Base-by-base conservation (phyloP, 208 protist species). In the Wallacemonas sp. region DNA sequence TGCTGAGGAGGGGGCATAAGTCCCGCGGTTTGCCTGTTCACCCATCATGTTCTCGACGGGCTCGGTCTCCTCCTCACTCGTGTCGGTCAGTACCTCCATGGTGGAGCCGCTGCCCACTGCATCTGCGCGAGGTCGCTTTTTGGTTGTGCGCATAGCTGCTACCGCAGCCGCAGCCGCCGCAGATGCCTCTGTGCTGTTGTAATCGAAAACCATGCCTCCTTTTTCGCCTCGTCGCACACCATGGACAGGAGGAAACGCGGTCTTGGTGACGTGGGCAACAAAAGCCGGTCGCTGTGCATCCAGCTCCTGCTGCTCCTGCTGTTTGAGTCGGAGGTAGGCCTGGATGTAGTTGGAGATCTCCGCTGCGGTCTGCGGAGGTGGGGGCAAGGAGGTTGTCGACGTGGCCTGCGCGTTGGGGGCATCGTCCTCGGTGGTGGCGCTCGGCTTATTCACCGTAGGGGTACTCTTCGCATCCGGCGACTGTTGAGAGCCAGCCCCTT, bases 191-290 rank as follows among this genome's bases (percentile, higher is more conserved):
- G 22, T 22, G 36, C 51, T 9, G 61, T 46, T n/a, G 38, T 41
- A 8, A 39, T 74, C 73, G 24, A 79, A 74, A 21, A 79, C 60
- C 5, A 79, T 41, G 2, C 73, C 73, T 1, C 73, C 73, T 22
- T 75, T 70, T 30, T 75, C 63, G 5, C 73, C 73, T 3, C 73
- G 67, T 15, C 68, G 42, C 26, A 75, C 33, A 26, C 54, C 64
- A 2, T 36, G 19, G 9, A 58, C 51, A 31, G 51, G 51, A 12
- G 51, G 36, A 17, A 62, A 49, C 12, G 56, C 27, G 17, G 56
- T 62, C 38, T 36, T 44, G 8, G 56, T 58, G 28, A 58, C 51
- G 12, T 58, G 51, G n/a, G 51, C 17, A 2, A 58, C 28, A 1
- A 41, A 58, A 4, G 30, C 3, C 30, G 6, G 26, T 12, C 51